Evolutionary conservation across 2,329 filamentous ascomycete species (phyloP), one percentile per base, ranked within the genome.

Genomic region (Neocatenulostroma microsporum): DNA sequence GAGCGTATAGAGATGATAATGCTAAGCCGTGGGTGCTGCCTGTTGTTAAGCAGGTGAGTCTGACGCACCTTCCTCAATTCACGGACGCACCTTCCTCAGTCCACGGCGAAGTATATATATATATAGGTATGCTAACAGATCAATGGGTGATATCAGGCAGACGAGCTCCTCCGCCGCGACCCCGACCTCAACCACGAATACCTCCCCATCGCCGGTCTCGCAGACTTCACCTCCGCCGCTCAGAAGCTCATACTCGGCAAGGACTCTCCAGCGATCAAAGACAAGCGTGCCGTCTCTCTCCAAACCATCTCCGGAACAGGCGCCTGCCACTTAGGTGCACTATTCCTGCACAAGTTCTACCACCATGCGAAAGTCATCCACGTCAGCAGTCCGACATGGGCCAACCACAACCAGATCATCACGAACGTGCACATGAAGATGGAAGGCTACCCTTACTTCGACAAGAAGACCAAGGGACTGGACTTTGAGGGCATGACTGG

Each of bases 351-450:
- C 62, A 88, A 82, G 63, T 98, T 96, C 77, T 94, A 85, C 73
- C 71, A 70, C 40, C 64, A 68, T 11, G 81, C 76, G 50, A 60
- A 60, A 47, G 77, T 80, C 41, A 77, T 93, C 66, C 95, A 94
- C 73, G 73, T 96, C 62, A 94, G 87, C 56, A 84, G 83, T 63
- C 91, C 91, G 36, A 98, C 91, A 44, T 98, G 91, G 91, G 87
- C 84, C 51, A 98, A 98, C 70, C 91, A 98, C 78, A 81, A 93
- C 69, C 91, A 96, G 66, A 95, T 98, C 72, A 94, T 98, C 70
- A 76, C 72, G 64, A 96, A 96, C 60, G 87, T 95, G 57, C 73
- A 76, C 52, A 71, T 96, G 20, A 68, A 77, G 21, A 76, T 86
- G 53, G 80, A 80, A 50, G 77, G 77, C 48, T 98, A 98, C 69